Evolutionary conservation across 495 filamentous ascomycete genomes (phyloP).

Genomic region (Aspergillus avenaceus): DNA sequence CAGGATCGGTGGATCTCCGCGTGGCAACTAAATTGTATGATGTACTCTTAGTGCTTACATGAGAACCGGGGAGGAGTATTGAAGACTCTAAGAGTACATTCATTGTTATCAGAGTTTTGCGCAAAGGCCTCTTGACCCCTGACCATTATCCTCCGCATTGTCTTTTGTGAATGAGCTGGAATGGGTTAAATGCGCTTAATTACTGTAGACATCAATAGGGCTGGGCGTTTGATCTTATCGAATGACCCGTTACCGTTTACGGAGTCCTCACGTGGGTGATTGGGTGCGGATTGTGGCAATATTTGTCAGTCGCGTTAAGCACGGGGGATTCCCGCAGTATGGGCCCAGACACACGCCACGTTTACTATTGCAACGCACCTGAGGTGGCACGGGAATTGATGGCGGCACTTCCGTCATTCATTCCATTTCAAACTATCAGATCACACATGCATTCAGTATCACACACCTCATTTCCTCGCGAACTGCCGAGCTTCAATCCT

Average conservation of each 20-base stretch:
- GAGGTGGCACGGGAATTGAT: neutral
- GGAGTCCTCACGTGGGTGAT: neutral
- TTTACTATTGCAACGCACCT: slow-evolving; percentile 2
- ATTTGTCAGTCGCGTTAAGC: neutral
- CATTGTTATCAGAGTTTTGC: too few relatives aligned
- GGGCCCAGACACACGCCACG: neutral
- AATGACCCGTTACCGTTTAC: neutral
- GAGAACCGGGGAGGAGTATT: neutral
- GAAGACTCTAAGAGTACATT: neutral
- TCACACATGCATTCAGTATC: neutral
- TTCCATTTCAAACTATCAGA: slow-evolving; percentile 1
- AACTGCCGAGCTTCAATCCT: too few relatives aligned
- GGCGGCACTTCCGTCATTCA: neutral
- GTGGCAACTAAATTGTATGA: neutral
- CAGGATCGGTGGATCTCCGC: neutral
- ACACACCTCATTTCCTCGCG: too few relatives aligned
- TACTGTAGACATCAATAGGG: too few relatives aligned
- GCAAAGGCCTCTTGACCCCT: too few relatives aligned
- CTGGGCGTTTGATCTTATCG: too few relatives aligned
- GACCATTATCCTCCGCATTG: too few relatives aligned
- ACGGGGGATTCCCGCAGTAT: neutral
- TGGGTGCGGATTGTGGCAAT: neutral
- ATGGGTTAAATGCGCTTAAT: too few relatives aligned
- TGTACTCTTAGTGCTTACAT: neutral
- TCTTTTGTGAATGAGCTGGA: neutral